These are phyloP conservation scores for Geoglossum glabrum DNA, from an alignment of 495 filamentous ascomycete genomes.

Conservation along the genomic window DNA sequence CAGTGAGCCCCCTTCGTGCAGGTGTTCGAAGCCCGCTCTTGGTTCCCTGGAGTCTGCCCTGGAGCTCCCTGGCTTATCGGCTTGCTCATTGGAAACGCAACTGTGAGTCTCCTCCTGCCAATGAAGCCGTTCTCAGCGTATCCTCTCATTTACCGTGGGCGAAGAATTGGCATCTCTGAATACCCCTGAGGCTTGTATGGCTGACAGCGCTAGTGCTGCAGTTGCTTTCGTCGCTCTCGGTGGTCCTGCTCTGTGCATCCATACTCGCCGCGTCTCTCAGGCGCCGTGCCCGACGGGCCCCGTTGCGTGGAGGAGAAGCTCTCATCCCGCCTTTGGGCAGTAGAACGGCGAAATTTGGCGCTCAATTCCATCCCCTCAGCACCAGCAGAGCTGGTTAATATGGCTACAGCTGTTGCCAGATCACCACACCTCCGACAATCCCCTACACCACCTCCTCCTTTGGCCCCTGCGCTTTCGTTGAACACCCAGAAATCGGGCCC, in stretches of 20 bases:
- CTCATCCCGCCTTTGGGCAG: not conserved
- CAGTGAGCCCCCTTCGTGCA: too few relatives aligned
- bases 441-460: slow-evolving; percentile 1
- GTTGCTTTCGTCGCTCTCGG: not conserved
- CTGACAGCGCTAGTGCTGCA: not conserved
- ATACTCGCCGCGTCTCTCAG: not conserved
- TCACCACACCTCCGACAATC: slow-evolving; percentile 2
- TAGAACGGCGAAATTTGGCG: not conserved
- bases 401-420: slow-evolving; percentile 4
- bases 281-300: not conserved
- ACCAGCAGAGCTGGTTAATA: not conserved
- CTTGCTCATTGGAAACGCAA: not conserved
- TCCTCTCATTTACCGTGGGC: not conserved
- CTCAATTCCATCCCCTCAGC: not conserved
- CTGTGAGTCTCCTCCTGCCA: not conserved
- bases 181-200: not conserved
- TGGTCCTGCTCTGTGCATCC: not conserved
- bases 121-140: not conserved
- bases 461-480: not conserved
- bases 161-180: not conserved
- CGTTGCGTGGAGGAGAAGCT: not conserved
- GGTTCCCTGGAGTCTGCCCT: too few relatives aligned
- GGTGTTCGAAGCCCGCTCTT: too few relatives aligned
- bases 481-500: not conserved
- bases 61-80: too few relatives aligned